These are phyloP conservation scores for Sequoiadendron giganteum DNA, from an alignment of 75 land plant genomes.

Conservation along the genomic window DNA sequence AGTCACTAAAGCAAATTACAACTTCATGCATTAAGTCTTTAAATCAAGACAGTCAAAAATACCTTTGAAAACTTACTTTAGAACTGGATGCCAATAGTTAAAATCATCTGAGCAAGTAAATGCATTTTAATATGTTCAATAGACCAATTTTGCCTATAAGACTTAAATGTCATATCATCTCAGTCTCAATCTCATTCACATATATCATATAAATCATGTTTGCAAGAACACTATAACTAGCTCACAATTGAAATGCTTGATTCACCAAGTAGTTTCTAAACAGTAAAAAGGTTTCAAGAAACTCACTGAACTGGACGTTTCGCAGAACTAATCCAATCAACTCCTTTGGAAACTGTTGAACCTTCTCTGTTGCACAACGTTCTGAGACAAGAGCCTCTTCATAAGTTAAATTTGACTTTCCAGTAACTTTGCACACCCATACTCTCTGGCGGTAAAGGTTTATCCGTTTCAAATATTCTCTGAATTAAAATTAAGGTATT, in stretches of 20 bases:
- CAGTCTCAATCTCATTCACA: not conserved
- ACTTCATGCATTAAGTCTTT: not conserved
- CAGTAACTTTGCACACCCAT: slow-evolving; percentile 90
- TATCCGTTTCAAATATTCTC: slow-evolving; percentile 80
- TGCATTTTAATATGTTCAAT: not conserved
- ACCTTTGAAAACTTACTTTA: not conserved
- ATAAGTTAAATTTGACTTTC: slow-evolving; percentile 80
- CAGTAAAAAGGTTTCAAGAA: not conserved
- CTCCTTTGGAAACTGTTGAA: slow-evolving; percentile 78
- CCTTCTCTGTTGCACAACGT: slow-evolving; percentile 58
- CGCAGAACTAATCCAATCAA: slow-evolving; percentile 59
- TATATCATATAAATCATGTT: not conserved
- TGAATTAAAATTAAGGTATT: slow-evolving; percentile 44
- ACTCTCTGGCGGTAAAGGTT: slow-evolving; percentile 70
- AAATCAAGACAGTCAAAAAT: not conserved
- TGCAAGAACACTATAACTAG: not conserved
- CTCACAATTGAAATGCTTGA: not conserved
- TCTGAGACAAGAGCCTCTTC: slow-evolving; percentile 94
- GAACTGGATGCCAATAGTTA: not conserved
- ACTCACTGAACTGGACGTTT: slow-evolving; percentile 87
- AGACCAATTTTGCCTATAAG: not conserved
- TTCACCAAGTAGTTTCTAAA: not conserved
- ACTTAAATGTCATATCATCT: not conserved
- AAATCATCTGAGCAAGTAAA: not conserved
- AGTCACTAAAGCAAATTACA: not conserved